Evolutionary conservation across 768 basidiomycete genomes (phyloP).

Genomic region (Ramaria sp.): DNA sequence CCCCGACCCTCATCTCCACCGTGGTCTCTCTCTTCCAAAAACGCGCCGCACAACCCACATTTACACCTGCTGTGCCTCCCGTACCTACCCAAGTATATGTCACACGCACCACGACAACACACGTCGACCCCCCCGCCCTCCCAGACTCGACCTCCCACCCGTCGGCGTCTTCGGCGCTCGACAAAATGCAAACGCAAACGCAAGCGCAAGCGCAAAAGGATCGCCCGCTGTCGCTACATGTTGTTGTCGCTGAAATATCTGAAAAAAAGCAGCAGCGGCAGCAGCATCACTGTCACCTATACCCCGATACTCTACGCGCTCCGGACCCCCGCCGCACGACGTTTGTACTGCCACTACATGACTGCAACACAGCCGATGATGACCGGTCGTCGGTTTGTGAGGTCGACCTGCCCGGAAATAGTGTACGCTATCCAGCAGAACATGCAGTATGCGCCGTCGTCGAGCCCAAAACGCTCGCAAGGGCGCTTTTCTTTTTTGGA

Average conservation of each 20-base stretch:
- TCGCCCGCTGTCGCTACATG: not conserved
- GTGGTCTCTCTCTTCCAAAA: not conserved
- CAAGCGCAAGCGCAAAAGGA: too few relatives aligned
- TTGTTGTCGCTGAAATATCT: not conserved
- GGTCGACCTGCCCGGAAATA: not conserved
- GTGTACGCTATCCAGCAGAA: not conserved
- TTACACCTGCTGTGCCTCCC: not conserved
- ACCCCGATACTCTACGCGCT: not conserved
- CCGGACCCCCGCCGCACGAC: not conserved
- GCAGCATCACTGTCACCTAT: not conserved
- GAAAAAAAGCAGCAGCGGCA: not conserved
- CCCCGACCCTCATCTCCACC: not conserved
- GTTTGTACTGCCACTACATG: not conserved
- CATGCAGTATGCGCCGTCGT: not conserved
- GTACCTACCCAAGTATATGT: not conserved
- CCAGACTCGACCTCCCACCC: not conserved
- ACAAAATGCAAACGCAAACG: too few relatives aligned
- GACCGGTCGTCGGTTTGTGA: not conserved
- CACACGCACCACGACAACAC: not conserved
- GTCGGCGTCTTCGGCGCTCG: not conserved
- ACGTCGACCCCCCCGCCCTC: not conserved
- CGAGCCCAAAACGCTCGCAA: slow-evolving; percentile 5
- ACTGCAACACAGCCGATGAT: not conserved
- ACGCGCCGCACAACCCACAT: not conserved
- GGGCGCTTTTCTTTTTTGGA: slow-evolving; percentile 4